These are phyloP conservation scores for Endogone sp. DNA, from an alignment of 192 early-diverging fungal species.

Conservation along the genomic window DNA sequence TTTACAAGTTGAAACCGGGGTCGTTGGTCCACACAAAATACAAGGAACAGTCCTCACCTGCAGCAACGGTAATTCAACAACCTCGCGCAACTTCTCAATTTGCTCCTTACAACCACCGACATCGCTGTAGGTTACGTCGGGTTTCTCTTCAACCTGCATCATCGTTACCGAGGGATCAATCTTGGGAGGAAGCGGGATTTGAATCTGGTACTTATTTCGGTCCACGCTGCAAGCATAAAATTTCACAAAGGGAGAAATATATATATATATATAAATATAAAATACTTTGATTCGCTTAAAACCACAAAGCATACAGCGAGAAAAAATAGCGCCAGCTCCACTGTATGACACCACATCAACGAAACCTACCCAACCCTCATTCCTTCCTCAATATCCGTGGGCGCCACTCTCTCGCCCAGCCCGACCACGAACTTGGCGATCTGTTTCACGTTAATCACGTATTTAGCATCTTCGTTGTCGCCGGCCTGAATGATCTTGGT, in stretches of 20 bases:
- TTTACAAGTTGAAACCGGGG: background rate
- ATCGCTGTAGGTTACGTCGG: constrained; percentile 99
- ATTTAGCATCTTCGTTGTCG: constrained; percentile 89
- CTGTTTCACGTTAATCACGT: constrained; percentile 98
- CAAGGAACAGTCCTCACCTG: no score
- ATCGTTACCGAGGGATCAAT: constrained; percentile 98
- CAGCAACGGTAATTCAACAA: constrained; percentile 95
- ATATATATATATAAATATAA: background rate
- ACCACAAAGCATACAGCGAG: no score
- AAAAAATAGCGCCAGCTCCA: no score
- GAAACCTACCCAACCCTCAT: constrained; percentile 91
- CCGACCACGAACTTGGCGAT: constrained; percentile 99
- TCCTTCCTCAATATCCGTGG: constrained; percentile 99
- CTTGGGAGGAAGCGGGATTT: constrained; percentile 97
- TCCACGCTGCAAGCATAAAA: constrained; percentile 88
- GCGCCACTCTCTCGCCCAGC: constrained; percentile 92
- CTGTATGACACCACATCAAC: background rate
- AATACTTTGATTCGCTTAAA: background rate
- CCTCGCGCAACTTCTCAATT: constrained; percentile 98
- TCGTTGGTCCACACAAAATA: no score
- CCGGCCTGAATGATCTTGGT: constrained; percentile 97
- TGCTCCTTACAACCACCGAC: constrained; percentile 99
- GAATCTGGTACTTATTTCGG: constrained; percentile 98
- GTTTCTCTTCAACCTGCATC: constrained; percentile 99
- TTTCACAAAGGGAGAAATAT: background rate